Evolutionary conservation across 345 rosid species (phyloP).

Genomic region (Eucalyptus leucophloia): DNA sequence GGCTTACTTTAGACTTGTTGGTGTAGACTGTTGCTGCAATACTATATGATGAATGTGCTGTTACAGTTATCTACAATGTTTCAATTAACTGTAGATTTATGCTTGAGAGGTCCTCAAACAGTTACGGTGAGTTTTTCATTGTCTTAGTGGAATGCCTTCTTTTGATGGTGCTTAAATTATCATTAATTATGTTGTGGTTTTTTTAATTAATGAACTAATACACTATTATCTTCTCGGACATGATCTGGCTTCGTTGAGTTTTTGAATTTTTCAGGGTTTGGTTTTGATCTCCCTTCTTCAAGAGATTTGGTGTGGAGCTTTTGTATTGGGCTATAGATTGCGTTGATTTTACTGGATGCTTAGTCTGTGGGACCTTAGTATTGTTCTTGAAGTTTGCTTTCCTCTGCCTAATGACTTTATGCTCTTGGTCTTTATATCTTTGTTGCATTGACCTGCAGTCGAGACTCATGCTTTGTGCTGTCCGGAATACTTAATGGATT

Average conservation of each 20-base stretch:
- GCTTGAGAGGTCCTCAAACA: constrained; percentile 92
- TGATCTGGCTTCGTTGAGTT: not conserved
- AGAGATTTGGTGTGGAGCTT: not conserved
- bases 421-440: not conserved
- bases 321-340: not conserved
- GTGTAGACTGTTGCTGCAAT: constrained; percentile 69
- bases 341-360: not conserved
- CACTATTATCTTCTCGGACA: not conserved
- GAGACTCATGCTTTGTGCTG: not conserved
- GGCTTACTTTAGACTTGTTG: constrained; percentile 3
- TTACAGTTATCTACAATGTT: constrained; percentile 59
- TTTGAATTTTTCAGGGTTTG: not conserved
- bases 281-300: not conserved
- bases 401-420: not conserved
- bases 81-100: constrained; percentile 83
- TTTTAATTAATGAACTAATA: not conserved
- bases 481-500: not conserved
- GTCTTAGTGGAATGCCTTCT: not conserved
- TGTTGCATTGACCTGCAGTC: not conserved
- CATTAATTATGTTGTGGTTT: not conserved
- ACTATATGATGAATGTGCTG: constrained; percentile 80
- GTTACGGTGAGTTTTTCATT: constrained; percentile 41
- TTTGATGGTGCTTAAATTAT: not conserved
- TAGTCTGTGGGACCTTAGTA: not conserved
- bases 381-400: not conserved